Evolutionary conservation across 1,284 basidiomycete genomes (phyloP).

Genomic region (Neolentinus lepideus): DNA sequence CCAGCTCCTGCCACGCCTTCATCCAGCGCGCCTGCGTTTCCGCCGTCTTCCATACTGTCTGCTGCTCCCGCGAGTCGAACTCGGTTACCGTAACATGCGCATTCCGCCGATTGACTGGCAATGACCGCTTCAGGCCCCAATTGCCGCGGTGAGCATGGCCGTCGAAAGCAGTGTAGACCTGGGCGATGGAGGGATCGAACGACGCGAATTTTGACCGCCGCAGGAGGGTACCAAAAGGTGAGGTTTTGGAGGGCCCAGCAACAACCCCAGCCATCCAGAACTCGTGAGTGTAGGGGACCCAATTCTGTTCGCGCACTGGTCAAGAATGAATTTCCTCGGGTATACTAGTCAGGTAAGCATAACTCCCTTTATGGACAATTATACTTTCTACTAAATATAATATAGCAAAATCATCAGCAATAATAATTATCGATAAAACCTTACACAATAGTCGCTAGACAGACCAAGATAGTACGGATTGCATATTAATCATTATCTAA

Average conservation of each 20-base stretch:
- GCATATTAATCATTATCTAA: no score
- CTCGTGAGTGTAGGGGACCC: not conserved
- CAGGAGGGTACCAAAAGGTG: constrained; percentile 65
- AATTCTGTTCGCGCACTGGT: no score
- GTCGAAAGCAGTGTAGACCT: constrained; percentile 63
- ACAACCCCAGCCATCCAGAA: not conserved
- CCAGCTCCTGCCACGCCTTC: constrained; percentile 58
- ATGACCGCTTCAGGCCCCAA: constrained; percentile 74
- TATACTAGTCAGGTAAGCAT: no score
- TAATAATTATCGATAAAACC: no score
- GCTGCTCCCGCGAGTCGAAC: constrained; percentile 65
- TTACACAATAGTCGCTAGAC: no score
- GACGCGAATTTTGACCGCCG: constrained; percentile 72
- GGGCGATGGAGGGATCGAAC: constrained; percentile 65
- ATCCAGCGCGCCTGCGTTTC: constrained; percentile 59
- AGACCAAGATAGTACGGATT: no score
- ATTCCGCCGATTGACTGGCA: constrained; percentile 49
- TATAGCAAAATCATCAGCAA: no score
- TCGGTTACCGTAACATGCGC: constrained; percentile 50
- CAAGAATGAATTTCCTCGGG: no score
- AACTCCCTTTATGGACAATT: no score
- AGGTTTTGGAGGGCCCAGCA: not conserved
- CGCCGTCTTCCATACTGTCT: constrained; percentile 67
- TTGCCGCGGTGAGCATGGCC: constrained; percentile 67
- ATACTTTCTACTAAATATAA: no score